Base-by-base conservation (phyloP, 2,329 filamentous ascomycete genomes). In the Aureobasidium uvarum region DNA sequence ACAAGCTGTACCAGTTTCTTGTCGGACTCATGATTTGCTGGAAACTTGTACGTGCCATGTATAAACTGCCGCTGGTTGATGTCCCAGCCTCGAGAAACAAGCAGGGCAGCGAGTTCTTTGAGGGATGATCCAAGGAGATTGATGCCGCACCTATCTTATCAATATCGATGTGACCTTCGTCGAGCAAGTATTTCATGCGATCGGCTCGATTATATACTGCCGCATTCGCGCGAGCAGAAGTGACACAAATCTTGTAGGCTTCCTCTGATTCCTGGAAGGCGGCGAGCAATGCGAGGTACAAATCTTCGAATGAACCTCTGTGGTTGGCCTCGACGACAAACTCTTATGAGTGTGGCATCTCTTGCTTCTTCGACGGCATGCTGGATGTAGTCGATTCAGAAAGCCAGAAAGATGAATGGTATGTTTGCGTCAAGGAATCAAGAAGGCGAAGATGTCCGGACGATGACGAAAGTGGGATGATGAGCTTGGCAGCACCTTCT, bases 391-490 rank as follows among this genome's bases (percentile, higher is more conserved):
- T 58, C 2, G 33, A 7, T 25, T 13, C 14, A n/a, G 13, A 25
- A 14, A 10, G 31, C 5, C 10, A 18, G 45, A 31, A n/a, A 3
- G 31, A 52, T 33, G 18, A 52, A 20, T 18, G 14, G 25, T 25
- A 25, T 55, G 14, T 55, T 38, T 51, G 18, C 13, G 48, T 33
- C 10, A 6, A 6, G 6, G 7, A 18, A 25, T 25, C 11, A 18
- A 7, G 23, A 56, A 56, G 54, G 38, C 45, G 16, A 43, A 43
- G 38, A 33, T 20, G 11, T 11, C 3, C 36, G 25, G 33, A 36
- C 54, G 54, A 58, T 58, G 54, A 58, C 54, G 54, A 33, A 58
- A 58, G 38, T 43, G 54, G 54, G 50, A 31, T 20, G 18, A n/a
- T 13, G 18, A 45, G 41, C 58, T 62, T 50, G 45, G 31, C 43